phyloP scores from a whole-genome alignment of 768 basidiomycete genomes.

The Crucibulum laeve region DNA sequence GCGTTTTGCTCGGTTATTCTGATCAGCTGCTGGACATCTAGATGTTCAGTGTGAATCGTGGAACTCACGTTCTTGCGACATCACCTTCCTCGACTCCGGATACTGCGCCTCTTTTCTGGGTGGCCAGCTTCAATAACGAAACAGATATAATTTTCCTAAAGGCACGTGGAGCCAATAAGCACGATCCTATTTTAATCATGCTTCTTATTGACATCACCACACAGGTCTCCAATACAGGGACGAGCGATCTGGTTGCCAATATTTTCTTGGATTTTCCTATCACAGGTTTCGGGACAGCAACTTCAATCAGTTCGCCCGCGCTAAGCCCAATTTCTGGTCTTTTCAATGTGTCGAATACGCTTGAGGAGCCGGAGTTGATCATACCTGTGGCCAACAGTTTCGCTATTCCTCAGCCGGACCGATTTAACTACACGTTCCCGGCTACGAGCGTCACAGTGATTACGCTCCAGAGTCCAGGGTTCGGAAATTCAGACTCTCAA shows the following conservation, averaged over 20 bases:
- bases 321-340: conserved; percentile 25
- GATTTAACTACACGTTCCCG: conserved; percentile 29
- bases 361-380: conserved; percentile 24
- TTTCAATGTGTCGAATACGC: conserved; percentile 27
- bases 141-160: conserved; percentile 27
- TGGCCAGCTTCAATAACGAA: conserved; percentile 28
- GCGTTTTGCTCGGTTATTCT: background rate
- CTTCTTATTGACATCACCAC: background rate
- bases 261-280: conserved; percentile 24
- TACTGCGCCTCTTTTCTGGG: conserved; percentile 26
- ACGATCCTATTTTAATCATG: background rate
- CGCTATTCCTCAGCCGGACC: conserved; percentile 21
- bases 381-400: conserved; percentile 22
- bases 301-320: conserved; percentile 20
- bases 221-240: conserved; percentile 27
- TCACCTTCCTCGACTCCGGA: conserved; percentile 20
- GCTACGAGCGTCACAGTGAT: conserved; percentile 27
- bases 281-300: conserved; percentile 17
- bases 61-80: conserved; percentile 25
- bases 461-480: conserved; percentile 4
- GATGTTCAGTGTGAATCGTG: conserved; percentile 33
- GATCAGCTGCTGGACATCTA: conserved; percentile 7
- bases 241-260: conserved; percentile 24
- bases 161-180: conserved; percentile 10
- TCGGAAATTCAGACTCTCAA: conserved; percentile 1